Base-by-base conservation (phyloP, 2,329 filamentous ascomycete species). In the Coleophoma cylindrospora region DNA sequence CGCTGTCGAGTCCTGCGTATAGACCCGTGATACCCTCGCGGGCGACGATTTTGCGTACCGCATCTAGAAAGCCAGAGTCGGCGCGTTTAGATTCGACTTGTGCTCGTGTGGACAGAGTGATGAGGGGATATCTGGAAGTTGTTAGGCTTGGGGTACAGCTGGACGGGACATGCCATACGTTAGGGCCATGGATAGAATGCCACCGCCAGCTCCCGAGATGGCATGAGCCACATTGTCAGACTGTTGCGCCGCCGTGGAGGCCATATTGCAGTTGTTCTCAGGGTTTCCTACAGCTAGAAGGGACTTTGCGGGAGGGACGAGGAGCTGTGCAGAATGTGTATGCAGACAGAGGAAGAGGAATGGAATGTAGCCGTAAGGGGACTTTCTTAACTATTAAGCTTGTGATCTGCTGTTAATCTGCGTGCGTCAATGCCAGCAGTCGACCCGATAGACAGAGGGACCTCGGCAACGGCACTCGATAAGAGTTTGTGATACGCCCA, bases 181-280 rank as follows among this genome's bases (percentile, higher is more conserved):
- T 70, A 99, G 73, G 61, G 91, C 81, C 90, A 97, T 99, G 60
- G 94, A 96, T 52, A 97, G 74, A 51, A 99, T 86, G 53, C 94
- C 94, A 59, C 94, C 94, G 60, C 94, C 94, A 46, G 91, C 89
- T 58, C 92, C 92, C 50, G 91, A 89, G 52, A 97, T 81, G 54
- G 92, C 92, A 73, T 97, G 92, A 50, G 92, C 91, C 66, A 97
- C 90, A 76, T 96, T 96, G 77, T 97, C 92, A 67, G 91, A 94
- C 64, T 95, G 90, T 53, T 73, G 63, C 47, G 64, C 64, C 53
- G 66, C 60, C 43, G 57, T 63, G 37, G 56, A 50, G 51, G 60
- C 52, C 59, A 61, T 61, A 15, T 48, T 61, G 46, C 40, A 22
- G 37, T 22, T 47, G 43, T 38, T 38, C 15, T n/a, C 15, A 38